These are phyloP conservation scores for Penicillium sp. DNA, from an alignment of 2,329 filamentous ascomycete genomes.

Conservation along the genomic window DNA sequence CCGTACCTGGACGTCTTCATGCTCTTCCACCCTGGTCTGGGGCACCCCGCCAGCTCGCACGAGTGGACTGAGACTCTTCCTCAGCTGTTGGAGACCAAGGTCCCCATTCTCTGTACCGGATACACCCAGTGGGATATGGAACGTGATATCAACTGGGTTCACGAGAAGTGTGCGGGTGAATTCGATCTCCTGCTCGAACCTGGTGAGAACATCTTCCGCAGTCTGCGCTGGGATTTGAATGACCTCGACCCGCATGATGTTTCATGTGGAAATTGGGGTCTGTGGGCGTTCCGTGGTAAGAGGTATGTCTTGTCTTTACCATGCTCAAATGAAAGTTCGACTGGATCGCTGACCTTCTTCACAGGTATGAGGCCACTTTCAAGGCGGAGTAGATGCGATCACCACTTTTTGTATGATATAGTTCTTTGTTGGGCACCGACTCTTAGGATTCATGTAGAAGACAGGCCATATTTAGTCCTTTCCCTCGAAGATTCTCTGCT, in stretches of 20 bases:
- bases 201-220: constrained; percentile 90
- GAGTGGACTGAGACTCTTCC: constrained; percentile 94
- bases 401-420: constrained; percentile 12
- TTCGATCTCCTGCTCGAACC: constrained; percentile 90
- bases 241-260: constrained; percentile 92
- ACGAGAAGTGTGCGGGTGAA: constrained; percentile 80
- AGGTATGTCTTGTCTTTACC: constrained; percentile 60
- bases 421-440: neutral
- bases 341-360: neutral
- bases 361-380: constrained; percentile 41
- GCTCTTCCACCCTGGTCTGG: constrained; percentile 93
- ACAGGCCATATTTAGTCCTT: neutral
- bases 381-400: constrained; percentile 18
- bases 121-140: constrained; percentile 96
- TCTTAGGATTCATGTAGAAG: neutral
- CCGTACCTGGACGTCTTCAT: constrained; percentile 98
- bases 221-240: constrained; percentile 93
- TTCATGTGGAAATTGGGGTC: constrained; percentile 93
- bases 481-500: neutral
- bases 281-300: constrained; percentile 97
- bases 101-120: constrained; percentile 89
- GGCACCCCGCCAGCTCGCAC: constrained; percentile 86
- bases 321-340: constrained; percentile 4
- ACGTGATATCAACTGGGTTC: constrained; percentile 85
- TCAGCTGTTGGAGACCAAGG: constrained; percentile 87